phyloP scores from a whole-genome alignment of 2,329 filamentous ascomycete species.

The Trichophyton rubrum region DNA sequence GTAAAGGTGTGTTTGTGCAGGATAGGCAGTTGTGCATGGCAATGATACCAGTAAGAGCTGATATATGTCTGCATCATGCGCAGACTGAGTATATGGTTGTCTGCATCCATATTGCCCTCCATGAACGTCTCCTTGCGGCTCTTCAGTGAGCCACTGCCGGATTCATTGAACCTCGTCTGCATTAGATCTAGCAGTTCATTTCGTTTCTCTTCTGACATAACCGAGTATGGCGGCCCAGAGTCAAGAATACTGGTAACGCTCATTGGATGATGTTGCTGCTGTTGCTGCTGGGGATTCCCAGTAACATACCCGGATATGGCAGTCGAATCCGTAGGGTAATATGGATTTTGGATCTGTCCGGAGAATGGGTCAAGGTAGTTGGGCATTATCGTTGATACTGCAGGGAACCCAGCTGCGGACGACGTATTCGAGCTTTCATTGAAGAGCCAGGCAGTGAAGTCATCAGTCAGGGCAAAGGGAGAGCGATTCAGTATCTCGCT shows the following conservation, averaged over 20 bases:
- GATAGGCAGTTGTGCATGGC: conserved; percentile 88
- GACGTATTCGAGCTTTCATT: conserved; percentile 49
- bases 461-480: conserved; percentile 75
- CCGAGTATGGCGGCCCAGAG: conserved; percentile 62
- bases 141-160: conserved; percentile 58
- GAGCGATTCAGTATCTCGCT: conserved; percentile 73
- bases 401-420: conserved; percentile 39
- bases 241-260: conserved; percentile 76
- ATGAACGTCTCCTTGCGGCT: conserved; percentile 65
- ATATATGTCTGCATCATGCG: conserved; percentile 96
- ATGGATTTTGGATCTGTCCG: conserved; percentile 38
- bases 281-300: conserved; percentile 15
- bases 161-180: conserved; percentile 66
- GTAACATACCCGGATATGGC: conserved; percentile 37
- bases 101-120: conserved; percentile 58
- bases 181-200: conserved; percentile 74
- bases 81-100: conserved; percentile 57
- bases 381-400: conserved; percentile 29
- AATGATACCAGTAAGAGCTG: conserved; percentile 85
- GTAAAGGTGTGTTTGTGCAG: conserved; percentile 89
- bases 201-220: conserved; percentile 77
- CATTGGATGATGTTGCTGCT: conserved; percentile 62
- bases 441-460: conserved; percentile 77
- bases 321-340: conserved; percentile 37
- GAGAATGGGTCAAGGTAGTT: conserved; percentile 30